Conservation (phyloP, 2,329 filamentous ascomycete genomes). For the Chalaropsis ovoidea region DNA sequence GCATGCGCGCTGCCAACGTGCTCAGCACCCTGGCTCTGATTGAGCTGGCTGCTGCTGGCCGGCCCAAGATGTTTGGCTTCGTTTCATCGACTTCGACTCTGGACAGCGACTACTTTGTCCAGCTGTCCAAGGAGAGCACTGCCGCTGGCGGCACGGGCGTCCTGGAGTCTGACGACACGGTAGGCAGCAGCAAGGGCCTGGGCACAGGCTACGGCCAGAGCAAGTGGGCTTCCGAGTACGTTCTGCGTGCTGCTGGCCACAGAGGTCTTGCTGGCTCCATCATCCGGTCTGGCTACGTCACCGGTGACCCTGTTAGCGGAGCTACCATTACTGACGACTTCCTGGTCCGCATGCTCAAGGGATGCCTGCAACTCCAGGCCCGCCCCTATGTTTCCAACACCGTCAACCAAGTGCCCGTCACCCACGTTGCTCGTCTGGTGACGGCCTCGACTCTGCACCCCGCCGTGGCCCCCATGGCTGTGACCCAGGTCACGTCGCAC, state of each 20-base stretch:
- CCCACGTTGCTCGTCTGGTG: conserved; percentile 71
- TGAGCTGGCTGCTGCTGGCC: conserved; percentile 63
- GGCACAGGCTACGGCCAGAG: conserved; percentile 83
- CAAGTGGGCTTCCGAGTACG: conserved; percentile 68
- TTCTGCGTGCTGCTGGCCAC: conserved; percentile 67
- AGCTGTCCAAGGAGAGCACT: conserved; percentile 55
- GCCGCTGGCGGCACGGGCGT: conserved; percentile 54
- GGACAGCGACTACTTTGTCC: conserved; percentile 71
- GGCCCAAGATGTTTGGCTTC: conserved; percentile 70
- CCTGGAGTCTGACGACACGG: conserved; percentile 65
- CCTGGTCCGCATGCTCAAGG: conserved; percentile 75
- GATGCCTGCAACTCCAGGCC: conserved; percentile 66
- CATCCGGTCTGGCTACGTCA: conserved; percentile 75
- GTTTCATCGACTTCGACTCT: conserved; percentile 74
- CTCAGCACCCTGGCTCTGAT: conserved; percentile 68
- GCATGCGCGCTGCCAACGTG: conserved; percentile 65
- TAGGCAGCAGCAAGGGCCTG: conserved; percentile 64
- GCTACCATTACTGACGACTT: conserved; percentile 80
- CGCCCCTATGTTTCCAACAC: conserved; percentile 74
- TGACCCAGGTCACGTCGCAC: conserved; percentile 70
- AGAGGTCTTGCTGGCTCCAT: conserved; percentile 67
- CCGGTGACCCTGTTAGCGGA: conserved; percentile 61
- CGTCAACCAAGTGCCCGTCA: conserved; percentile 80
- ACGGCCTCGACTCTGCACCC: conserved; percentile 62
- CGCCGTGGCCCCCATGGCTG: conserved; percentile 35